A percentile compares a stretch with the other conserved stretches of the same genome.
phyloP scores from a whole-genome alignment of 371 early-diverging fungal genomes.

The Mortierella sp. region DNA sequence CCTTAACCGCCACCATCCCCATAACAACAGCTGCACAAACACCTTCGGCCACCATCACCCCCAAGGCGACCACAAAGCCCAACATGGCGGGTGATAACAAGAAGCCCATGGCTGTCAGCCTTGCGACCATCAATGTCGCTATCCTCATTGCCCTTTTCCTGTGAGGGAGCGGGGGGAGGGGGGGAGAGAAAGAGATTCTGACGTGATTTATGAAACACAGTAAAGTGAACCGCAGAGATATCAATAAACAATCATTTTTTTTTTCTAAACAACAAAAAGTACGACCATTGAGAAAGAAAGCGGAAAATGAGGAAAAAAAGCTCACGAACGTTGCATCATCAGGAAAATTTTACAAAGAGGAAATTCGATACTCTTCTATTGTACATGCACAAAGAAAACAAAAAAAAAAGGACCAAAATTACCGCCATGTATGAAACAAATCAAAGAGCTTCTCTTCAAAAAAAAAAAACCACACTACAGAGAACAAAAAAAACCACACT shows the following conservation, averaged over 20 bases:
- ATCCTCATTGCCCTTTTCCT: neutral
- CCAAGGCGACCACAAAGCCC: neutral
- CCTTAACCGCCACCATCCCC: neutral
- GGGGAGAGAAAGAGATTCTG: no score
- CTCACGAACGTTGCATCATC: no score
- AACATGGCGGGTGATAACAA: neutral
- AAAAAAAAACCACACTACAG: neutral
- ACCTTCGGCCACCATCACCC: neutral
- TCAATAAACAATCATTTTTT: no score
- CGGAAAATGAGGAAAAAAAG: no score
- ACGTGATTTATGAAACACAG: no score
- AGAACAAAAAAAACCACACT: neutral
- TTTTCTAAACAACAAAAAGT: no score
- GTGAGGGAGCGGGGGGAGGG: neutral
- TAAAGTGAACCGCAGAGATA: no score
- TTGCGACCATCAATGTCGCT: neutral
- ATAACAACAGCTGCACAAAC: neutral
- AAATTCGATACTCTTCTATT: no score
- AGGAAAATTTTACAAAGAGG: no score
- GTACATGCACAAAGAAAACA: neutral
- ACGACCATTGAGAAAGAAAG: no score
- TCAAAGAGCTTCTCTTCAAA: neutral
- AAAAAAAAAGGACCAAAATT: neutral
- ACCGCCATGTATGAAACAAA: neutral
- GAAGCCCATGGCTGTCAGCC: slow-evolving; percentile 1